Conservation (phyloP, 805 yeast species). For the Pachysolen tannophilus region DNA sequence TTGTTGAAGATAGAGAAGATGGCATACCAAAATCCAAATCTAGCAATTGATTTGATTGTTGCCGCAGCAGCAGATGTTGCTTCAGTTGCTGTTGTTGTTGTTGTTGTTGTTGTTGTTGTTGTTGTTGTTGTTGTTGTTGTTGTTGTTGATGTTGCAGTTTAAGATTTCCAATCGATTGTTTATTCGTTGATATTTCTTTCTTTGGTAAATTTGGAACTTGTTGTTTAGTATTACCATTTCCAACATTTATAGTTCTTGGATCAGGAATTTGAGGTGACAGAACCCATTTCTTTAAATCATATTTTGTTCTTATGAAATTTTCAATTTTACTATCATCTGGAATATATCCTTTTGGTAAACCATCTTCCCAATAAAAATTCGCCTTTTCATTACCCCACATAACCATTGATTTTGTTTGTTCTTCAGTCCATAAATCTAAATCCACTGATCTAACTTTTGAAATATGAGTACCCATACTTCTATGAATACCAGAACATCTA, state of each 20-base stretch:
- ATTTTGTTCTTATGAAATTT: slow-evolving; percentile 86
- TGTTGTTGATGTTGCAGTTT: not conserved
- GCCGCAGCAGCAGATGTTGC: slow-evolving; percentile 5
- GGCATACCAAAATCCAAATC: slow-evolving; percentile 24
- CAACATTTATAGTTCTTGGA: slow-evolving; percentile 33
- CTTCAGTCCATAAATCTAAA: slow-evolving; percentile 94
- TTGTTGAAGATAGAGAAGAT: slow-evolving; percentile 13
- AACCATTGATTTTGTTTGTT: slow-evolving; percentile 74
- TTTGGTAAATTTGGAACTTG: too few relatives aligned
- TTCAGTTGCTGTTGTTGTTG: slow-evolving; percentile 8
- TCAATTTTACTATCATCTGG: slow-evolving; percentile 84
- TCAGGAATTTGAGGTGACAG: slow-evolving; percentile 48
- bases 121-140: slow-evolving; percentile 9
- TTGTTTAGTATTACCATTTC: not conserved
- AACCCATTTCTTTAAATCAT: slow-evolving; percentile 86
- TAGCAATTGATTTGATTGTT: slow-evolving; percentile 14
- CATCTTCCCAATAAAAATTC: slow-evolving; percentile 78
- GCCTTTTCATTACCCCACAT: slow-evolving; percentile 82
- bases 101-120: not conserved
- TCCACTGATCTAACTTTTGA: slow-evolving; percentile 91
- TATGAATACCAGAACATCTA: slow-evolving; percentile 91
- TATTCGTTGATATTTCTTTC: not conserved
- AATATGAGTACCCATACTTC: slow-evolving; percentile 94
- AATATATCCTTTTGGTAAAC: slow-evolving; percentile 57
- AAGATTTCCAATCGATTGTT: not conserved